Conservation (phyloP, 192 early-diverging fungal species). For the Coemansia sp. region DNA sequence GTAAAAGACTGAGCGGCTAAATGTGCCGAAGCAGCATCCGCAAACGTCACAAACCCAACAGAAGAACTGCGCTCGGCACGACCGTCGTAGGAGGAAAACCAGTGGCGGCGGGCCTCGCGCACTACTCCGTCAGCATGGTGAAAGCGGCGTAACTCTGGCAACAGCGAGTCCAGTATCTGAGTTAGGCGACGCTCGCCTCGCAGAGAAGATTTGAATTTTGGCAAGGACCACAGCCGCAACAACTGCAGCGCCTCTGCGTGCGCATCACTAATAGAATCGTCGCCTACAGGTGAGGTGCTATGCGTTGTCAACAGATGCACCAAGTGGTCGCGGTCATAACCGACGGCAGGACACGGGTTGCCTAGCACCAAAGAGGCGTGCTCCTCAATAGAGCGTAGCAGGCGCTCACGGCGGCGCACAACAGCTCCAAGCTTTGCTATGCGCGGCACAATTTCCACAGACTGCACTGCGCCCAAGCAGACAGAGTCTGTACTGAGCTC, state of each 20-base stretch:
- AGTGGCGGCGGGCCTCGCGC: conserved; percentile 41
- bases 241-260: conserved; percentile 9
- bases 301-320: conserved; percentile 15
- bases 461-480: conserved; percentile 58
- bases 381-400: conserved; percentile 57
- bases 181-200: conserved; percentile 21
- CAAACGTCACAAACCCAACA: conserved; percentile 48
- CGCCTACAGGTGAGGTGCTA: not conserved
- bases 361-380: conserved; percentile 58
- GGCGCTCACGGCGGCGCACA: conserved; percentile 56
- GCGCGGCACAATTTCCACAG: conserved; percentile 58
- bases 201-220: conserved; percentile 1
- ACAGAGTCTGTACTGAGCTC: conserved; percentile 16
- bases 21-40: conserved; percentile 33
- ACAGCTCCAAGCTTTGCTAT: conserved; percentile 56
- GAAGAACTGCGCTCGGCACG: conserved; percentile 36
- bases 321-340: conserved; percentile 61
- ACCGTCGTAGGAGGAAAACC: conserved; percentile 41
- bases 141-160: conserved; percentile 55
- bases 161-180: conserved; percentile 50
- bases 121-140: conserved; percentile 57
- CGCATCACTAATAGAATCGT: not conserved
- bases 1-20: conserved; percentile 48
- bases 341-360: conserved; percentile 63
- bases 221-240: conserved; percentile 31